Evolutionary conservation across 2,329 filamentous ascomycete genomes (phyloP), one percentile per base, ranked within the genome.

Genomic region (Ceratocystis colombiana): DNA sequence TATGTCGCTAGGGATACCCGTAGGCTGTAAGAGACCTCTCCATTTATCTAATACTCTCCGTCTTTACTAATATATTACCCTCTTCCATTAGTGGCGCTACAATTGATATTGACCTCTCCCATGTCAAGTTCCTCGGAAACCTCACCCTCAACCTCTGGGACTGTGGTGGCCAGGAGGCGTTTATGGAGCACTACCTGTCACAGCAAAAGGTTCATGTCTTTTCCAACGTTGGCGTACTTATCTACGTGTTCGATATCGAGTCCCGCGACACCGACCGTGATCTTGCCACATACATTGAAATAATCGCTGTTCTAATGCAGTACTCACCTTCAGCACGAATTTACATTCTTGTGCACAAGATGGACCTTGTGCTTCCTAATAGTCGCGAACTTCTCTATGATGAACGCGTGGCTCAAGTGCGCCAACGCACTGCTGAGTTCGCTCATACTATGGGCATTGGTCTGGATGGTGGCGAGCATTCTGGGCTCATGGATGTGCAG

Each of bases 191-290:
- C 76, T 99, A 97, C 78, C 87, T 99, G 69, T 92, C 89, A 17
- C 90, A 95, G 72, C 94, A 97, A 78, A 89, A 94, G 68, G 87
- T 90, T 66, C 94, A 97, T 77, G 93, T 99, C 76, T 99, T 99
- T 79, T 90, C 88, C 73, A 93, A 94, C 74, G 94, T 96, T 69
- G 93, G 92, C 63, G 94, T 97, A 64, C 84, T 99, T 67, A 97
- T 99, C 76, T 99, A 99, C 79, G 94, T 99, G 75, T 99, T 99
- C 77, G 94, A 99, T 75, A 95, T 97, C 71, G 94, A 97, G 75
- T 96, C 90, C 20, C 88, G 91, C 74, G 94, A 97, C 75, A 90
- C 96, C 72, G 89, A 94, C 69, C 88, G 90, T 71, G 94, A 99
- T 75, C 84, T 97, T 64, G 86, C 93, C 67, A 96, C 91, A 67